Percentiles rank a stretch among this genome's conserved stretches.
Conservation (phyloP, 2,329 filamentous ascomycete genomes). For the Sclerotinia borealis region DNA sequence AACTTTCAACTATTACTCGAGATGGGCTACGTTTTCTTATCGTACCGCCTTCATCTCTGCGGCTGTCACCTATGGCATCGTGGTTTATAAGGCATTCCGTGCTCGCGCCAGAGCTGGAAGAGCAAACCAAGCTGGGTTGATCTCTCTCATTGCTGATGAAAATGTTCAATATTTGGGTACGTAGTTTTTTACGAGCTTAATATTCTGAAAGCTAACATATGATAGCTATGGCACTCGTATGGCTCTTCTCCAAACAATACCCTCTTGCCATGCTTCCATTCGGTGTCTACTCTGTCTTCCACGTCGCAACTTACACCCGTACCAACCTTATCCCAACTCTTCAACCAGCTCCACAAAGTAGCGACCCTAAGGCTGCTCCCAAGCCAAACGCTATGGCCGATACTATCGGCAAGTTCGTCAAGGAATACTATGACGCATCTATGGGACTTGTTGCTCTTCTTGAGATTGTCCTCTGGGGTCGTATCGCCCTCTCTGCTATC, state of each 20-base stretch:
- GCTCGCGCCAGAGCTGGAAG: conserved; percentile 72
- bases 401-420: conserved; percentile 85
- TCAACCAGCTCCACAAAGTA: conserved; percentile 55
- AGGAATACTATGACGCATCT: conserved; percentile 93
- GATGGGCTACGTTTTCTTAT: conserved; percentile 77
- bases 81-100: conserved; percentile 95
- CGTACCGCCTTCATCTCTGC: conserved; percentile 86
- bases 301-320: conserved; percentile 93
- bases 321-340: conserved; percentile 87
- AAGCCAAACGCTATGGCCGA: conserved; percentile 59
- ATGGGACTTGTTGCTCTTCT: conserved; percentile 90
- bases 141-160: conserved; percentile 76
- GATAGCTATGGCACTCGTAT: conserved; percentile 84
- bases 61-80: conserved; percentile 90
- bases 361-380: conserved; percentile 50
- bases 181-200: conserved; percentile 33
- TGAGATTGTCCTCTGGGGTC: conserved; percentile 82
- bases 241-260: conserved; percentile 88
- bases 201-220: conserved; percentile 17
- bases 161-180: conserved; percentile 96
- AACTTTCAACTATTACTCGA: conserved; percentile 77
- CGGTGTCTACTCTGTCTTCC: conserved; percentile 95
- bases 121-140: conserved; percentile 48
- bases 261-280: conserved; percentile 89
- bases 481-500: conserved; percentile 72